phyloP scores from a whole-genome alignment of 108 stramenopile species.

The Cyclostephanos tholiformis region DNA sequence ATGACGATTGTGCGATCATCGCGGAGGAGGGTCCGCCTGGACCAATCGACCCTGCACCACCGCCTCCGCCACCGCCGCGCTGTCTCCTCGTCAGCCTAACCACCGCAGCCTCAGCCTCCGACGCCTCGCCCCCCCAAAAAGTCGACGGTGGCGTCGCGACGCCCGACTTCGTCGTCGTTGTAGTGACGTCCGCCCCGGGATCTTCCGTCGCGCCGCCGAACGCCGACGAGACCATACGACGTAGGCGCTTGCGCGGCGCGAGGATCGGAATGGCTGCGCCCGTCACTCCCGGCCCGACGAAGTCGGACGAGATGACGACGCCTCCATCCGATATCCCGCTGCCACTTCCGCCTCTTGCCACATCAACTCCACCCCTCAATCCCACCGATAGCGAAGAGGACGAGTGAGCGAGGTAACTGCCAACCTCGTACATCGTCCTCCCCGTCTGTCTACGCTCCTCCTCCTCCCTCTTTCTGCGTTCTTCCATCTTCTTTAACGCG shows the following conservation, averaged over 20 bases:
- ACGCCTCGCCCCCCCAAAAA: background rate
- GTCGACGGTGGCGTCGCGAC: background rate
- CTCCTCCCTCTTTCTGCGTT: conserved; percentile 35
- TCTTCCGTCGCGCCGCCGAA: background rate
- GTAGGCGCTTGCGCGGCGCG: background rate
- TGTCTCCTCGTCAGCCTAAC: conserved; percentile 20
- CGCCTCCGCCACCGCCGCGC: background rate
- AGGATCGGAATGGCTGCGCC: conserved; percentile 14
- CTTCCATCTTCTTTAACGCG: conserved; percentile 63
- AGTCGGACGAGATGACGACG: conserved; percentile 20
- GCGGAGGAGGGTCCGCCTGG: background rate
- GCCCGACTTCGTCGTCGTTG: background rate
- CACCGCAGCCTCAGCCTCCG: background rate
- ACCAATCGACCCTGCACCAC: background rate
- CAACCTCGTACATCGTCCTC: conserved; percentile 19
- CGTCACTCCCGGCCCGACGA: conserved; percentile 5
- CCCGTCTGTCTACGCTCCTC: conserved; percentile 44
- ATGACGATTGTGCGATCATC: background rate
- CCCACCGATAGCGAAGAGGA: background rate
- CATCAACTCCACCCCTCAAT: conserved; percentile 3
- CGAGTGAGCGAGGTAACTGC: background rate
- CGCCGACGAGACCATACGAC: background rate
- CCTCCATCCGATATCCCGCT: background rate
- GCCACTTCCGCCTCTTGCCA: conserved; percentile 10
- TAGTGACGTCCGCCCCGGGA: conserved; percentile 13